Base-by-base conservation (phyloP, 2,329 filamentous ascomycete species). In the Lizonia empirigonia region DNA sequence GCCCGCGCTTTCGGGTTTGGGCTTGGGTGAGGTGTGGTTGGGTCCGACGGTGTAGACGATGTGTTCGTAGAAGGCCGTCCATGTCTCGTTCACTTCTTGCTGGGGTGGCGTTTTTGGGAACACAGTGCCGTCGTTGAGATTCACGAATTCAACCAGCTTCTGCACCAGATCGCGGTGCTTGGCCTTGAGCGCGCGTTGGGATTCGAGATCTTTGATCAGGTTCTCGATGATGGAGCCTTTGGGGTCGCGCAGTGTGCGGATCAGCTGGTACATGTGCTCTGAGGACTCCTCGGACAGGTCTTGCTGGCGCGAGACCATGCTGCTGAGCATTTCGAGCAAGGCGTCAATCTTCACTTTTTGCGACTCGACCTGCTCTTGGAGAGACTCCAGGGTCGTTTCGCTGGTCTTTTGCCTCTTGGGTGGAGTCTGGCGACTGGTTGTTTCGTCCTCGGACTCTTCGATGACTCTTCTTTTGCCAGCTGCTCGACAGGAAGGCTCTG, bases 11-110 rank as follows among this genome's bases (percentile, higher is more conserved):
- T 12, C 18, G 13, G n/a, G 20, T 16, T 33, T 41, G 13, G n/a
- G 20, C 15, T 2, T 39, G 2, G 41, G 30, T 1, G 8, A 20
- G 4, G 23, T n/a, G 4, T 45, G 45, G 36, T 51, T 45, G 16
- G 33, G 3, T 3, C 49, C 49, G 7, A 49, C 30, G 8, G 41
- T 52, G 2, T 32, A 33, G 20, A 39, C 19, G 20, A 53, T 9
- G 5, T 44, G 18, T 19, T 39, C 18, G 30, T 44, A 37, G 19
- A 55, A 23, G 1, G n/a, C 13, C 6, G 15, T 19, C 45, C 40
- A 56, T 2, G 13, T 29, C 35, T 13, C 9, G 10, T 38, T 12
- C n/a, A 55, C 18, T 5, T 48, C 37, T 1, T 15, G 16, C 4
- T 34, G 26, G 7, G 20, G 15, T 2, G 23, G 39, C 4, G 3